Percentiles rank a stretch among this genome's conserved stretches.
Conservation (phyloP, 2,329 filamentous ascomycete species). For the Endothia cerciana region DNA sequence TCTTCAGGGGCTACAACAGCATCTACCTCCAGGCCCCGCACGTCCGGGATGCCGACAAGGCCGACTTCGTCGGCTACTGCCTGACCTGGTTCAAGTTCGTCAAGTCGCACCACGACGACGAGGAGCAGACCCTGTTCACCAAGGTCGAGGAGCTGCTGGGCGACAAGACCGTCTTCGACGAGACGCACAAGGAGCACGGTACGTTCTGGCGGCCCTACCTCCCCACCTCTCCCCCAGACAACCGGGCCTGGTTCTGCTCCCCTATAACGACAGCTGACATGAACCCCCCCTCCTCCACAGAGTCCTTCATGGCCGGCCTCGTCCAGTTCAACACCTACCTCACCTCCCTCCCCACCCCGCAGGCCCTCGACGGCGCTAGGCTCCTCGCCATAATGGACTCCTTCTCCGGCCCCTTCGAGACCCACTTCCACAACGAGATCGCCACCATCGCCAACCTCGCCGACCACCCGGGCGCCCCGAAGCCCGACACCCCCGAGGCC, state of each 20-base stretch:
- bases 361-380: constrained; percentile 48
- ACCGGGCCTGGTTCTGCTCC: too few species aligned
- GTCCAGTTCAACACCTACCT: constrained; percentile 58
- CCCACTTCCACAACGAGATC: constrained; percentile 61
- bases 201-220: constrained; percentile 31
- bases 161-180: constrained; percentile 54
- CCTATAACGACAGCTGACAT: constrained; percentile 16
- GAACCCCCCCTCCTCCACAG: constrained; percentile 30
- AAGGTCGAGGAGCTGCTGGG: constrained; percentile 56
- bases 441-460: constrained; percentile 54
- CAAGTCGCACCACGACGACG: constrained; percentile 63
- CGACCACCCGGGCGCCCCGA: constrained; percentile 54
- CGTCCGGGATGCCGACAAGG: constrained; percentile 54
- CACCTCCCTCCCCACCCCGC: constrained; percentile 43
- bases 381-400: constrained; percentile 54
- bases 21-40: constrained; percentile 63
- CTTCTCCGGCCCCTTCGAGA: constrained; percentile 55
- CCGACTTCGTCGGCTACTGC: constrained; percentile 61
- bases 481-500: constrained; percentile 48
- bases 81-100: constrained; percentile 64
- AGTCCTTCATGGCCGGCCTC: constrained; percentile 56
- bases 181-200: constrained; percentile 61
- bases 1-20: constrained; percentile 66
- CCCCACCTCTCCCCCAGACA: background rate
- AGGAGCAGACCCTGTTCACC: constrained; percentile 60